Base-by-base conservation (phyloP, 148 eudicot genomes). In the Spergularia bocconei region DNA sequence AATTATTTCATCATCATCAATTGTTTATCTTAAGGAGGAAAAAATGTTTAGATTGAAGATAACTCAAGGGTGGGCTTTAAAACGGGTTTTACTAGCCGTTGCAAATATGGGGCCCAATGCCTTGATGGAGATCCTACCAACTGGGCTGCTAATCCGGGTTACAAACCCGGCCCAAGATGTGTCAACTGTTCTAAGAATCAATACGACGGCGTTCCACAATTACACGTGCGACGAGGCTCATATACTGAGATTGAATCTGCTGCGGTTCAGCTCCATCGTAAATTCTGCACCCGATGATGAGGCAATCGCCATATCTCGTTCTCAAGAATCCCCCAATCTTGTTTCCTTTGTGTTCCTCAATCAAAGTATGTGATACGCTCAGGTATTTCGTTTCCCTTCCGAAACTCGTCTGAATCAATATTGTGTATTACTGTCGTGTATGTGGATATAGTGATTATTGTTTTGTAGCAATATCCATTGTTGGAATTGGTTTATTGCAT, bases 241-340 rank as follows among this genome's bases (percentile, higher is more conserved):
- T 23, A 52, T 72, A 8, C 4, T 80, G 11, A 63, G 63, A n/a
- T 13, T 80, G 67, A 80, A 80, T 67, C 39, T 80, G 20, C 63
- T 73, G n/a, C 77, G 70, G 48, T 71, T 80, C 51, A 76, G 77
- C 20, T 52, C 73, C 23, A 72, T 76, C 5, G 10, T 80, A 23
- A 80, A 76, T 62, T 80, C 83, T 14, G 77, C 80, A 13, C 39
- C 8, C 5, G 83, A 80, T 23, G 83, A 80, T 66, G 83, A 76
- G 53, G 54, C 44, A 5, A 72, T 80, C 47, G 65, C 57, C 25
- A 53, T 80, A 1, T 60, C 29, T 55, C 75, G 75, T 13, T 70
- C 59, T 62, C 50, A 52, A 59, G 80, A 80, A 15, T 63, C 69
- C 9, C 72, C 76, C 6, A 60, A 66, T 59, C 21, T 60, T 58